Base-by-base conservation (phyloP, 441 rosid species). In the Omphalea diandra region DNA sequence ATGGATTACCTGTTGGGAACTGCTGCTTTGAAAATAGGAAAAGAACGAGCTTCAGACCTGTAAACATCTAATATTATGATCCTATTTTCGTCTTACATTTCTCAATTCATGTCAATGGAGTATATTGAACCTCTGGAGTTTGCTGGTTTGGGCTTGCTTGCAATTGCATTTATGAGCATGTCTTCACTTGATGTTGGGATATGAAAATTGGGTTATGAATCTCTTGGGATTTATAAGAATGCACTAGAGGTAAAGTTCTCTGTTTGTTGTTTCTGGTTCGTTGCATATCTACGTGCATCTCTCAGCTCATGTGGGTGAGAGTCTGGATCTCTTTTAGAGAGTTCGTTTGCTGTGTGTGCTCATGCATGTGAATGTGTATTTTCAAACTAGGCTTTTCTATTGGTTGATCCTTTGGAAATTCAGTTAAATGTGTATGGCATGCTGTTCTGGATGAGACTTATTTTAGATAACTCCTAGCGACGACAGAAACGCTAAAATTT, bases 101-200 rank as follows among this genome's bases (percentile, higher is more conserved):
- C 79, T 84, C 97, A 59, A 69, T 84, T 72, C 90, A 88, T 72
- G 71, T 82, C 88, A 31, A 62, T 41, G 73, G 84, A 88, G 75
- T 87, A 87, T 73, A 71, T 96, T 80, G 98, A 96, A 76, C 91
- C 97, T 43, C 72, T 83, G 59, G 97, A 96, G 74, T 90, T 93
- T 78, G 85, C 93, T 76, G 83, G 90, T 80, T 77, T 88, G 80
- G 97, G 99, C 71, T 80, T 96, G 88, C 94, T 96, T 77, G 95
- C 97, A 35, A 76, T 95, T 76, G 91, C 97, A 32, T 88, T 93
- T 81, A 79, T 76, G 72, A 85, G 97, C 88, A 79, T 85, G 79
- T 86, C 99, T 83, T 93, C 99, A 65, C 93, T 85, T 69, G 94
- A 91, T 80, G 74, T 84, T 62, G 90, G 81, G 77, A 83, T 93